Evolutionary conservation across 148 eudicot genomes (phyloP), one percentile per base, ranked within the genome.

Genomic region (Dysphania ambrosioides): DNA sequence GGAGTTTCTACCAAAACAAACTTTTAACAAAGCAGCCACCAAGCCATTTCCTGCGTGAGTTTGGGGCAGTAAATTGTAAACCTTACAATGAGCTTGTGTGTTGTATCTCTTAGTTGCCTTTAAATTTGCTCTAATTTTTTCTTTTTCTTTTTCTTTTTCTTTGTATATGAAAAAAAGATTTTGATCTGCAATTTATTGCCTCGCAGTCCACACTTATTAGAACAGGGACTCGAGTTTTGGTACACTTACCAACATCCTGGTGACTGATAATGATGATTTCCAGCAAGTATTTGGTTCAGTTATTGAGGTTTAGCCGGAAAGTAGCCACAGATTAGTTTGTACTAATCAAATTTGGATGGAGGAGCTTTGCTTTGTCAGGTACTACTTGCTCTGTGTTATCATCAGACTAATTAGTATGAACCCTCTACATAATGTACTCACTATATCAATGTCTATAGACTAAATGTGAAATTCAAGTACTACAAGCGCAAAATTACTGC

Each of bases 1-100:
- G 98, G 98, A 7, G 82, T 89, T 62, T 84, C 98, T 62, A 77
- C 79, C 42, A 86, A 70, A 71, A 83, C 76, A 32, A 60, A 69
- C 23, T 3, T 10, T 21, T 66, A 38, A 31, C 62, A 21, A 61
- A 29, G 30, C 34, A n/a, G 9, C 67, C 9, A 34, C 59, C 66
- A 68, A 42, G 12, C 3, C 23, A 32, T 58, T 27, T 26, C 56
- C 41, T 61, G 66, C 36, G 63, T 29, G 26, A 57, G 63, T 51
- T 59, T 47, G 18, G 47, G 27, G 30, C n/a, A 2, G 9, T 51
- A 49, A 40, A 38, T 34, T 69, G 78, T 41, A 74, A 30, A 23
- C 41, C 10, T 8, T n/a, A 51, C 29, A 26, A 30, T 32, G 34
- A 69, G 24, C 34, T 31, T 41, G 27, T 49, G 47, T 53, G 36